Conservation (phyloP, 2,329 filamentous ascomycete species). For the Cordyceps javanica region DNA sequence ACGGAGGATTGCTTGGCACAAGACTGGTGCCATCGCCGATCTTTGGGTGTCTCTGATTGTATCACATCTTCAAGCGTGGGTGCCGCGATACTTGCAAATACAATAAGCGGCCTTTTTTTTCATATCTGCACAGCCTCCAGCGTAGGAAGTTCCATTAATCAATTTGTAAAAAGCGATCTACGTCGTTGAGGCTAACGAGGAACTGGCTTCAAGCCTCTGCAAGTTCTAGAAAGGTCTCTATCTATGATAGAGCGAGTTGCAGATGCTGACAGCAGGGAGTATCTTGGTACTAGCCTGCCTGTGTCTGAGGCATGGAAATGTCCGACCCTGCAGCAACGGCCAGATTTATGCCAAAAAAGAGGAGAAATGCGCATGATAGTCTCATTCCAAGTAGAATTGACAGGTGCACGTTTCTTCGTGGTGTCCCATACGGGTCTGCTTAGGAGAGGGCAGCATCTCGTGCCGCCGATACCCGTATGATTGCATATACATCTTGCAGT, state of each 20-base stretch:
- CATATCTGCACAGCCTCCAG: not conserved
- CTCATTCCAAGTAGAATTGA: no score
- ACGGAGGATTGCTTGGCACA: not conserved
- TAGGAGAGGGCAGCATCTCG: no score
- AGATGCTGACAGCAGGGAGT: not conserved
- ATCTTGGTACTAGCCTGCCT: no score
- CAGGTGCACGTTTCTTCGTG: not conserved
- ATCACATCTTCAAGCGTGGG: not conserved
- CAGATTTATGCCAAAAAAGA: no score
- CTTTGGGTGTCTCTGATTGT: not conserved
- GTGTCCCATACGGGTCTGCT: no score
- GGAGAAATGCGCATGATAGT: no score
- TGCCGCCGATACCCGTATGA: not conserved
- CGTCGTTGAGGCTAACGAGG: not conserved
- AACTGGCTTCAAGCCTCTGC: not conserved
- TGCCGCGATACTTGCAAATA: conserved; percentile 1
- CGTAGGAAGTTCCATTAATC: not conserved
- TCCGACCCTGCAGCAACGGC: no score
- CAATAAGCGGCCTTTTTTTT: not conserved
- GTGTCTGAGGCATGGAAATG: no score
- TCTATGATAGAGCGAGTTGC: not conserved
- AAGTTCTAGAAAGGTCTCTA: not conserved
- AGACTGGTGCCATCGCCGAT: not conserved
- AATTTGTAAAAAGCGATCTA: not conserved
- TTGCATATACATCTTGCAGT: not conserved